A percentile compares a stretch with the other conserved stretches of the same genome.
These are phyloP conservation scores for Alternaria alternata DNA, from an alignment of 2,329 filamentous ascomycete genomes.

Conservation along the genomic window DNA sequence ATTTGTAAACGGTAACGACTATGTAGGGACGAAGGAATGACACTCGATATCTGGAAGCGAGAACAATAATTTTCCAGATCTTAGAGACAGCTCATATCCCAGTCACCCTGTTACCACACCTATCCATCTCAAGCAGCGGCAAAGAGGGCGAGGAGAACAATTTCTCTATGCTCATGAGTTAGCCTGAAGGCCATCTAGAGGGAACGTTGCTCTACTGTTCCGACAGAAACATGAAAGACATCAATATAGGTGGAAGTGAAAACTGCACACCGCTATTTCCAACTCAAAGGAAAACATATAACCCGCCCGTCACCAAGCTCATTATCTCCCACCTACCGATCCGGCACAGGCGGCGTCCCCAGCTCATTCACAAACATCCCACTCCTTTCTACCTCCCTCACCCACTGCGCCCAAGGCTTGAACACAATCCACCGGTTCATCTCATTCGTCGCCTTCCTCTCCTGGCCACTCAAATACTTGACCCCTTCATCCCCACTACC, in stretches of 20 bases:
- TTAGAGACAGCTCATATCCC: too few relatives aligned
- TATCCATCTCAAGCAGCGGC: too few relatives aligned
- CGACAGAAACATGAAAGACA: background rate
- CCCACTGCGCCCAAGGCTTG: constrained; percentile 53
- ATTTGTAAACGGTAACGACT: too few relatives aligned
- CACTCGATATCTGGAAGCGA: too few relatives aligned
- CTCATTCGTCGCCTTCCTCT: constrained; percentile 46
- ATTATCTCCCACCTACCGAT: background rate
- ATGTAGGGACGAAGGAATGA: too few relatives aligned
- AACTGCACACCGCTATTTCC: background rate
- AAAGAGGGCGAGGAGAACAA: too few relatives aligned
- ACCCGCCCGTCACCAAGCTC: background rate
- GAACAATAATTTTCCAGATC: too few relatives aligned
- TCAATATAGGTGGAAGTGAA: background rate
- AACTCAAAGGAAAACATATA: background rate
- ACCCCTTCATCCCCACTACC: constrained; percentile 29
- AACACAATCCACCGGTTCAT: constrained; percentile 41
- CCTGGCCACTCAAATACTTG: constrained; percentile 41
- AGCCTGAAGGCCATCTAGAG: background rate
- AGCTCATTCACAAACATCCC: constrained; percentile 46
- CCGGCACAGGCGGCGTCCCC: constrained; percentile 19
- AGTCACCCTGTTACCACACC: too few relatives aligned
- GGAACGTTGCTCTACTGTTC: background rate
- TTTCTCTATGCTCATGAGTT: too few relatives aligned
- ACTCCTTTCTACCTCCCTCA: constrained; percentile 45